phyloP scores from a whole-genome alignment of 2,329 filamentous ascomycete genomes.

The Escovopsis weberi region DNA sequence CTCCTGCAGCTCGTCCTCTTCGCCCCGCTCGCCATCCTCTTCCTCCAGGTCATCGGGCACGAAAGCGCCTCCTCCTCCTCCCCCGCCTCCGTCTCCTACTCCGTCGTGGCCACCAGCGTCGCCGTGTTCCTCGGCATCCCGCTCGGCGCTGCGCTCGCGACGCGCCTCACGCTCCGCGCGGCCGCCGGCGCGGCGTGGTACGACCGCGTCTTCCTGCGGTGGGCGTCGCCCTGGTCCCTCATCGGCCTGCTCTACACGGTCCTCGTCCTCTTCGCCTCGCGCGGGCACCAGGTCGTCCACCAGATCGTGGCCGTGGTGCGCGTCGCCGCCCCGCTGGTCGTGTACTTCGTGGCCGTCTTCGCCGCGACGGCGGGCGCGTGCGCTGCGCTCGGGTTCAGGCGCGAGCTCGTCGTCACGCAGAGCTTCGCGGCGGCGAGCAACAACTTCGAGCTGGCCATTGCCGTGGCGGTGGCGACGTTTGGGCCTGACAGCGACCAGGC shows the following conservation, averaged over 20 bases:
- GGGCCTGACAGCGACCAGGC: constrained; percentile 67
- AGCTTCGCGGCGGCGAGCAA: constrained; percentile 86
- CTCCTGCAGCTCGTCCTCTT: constrained; percentile 61
- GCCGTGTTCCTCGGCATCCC: constrained; percentile 78
- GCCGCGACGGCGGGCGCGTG: constrained; percentile 48
- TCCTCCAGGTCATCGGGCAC: constrained; percentile 53
- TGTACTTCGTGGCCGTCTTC: constrained; percentile 72
- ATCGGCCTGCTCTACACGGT: constrained; percentile 81
- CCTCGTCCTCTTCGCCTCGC: constrained; percentile 69
- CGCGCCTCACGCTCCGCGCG: constrained; percentile 46
- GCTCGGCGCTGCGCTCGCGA: constrained; percentile 63
- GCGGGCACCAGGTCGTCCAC: constrained; percentile 61
- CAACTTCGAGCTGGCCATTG: constrained; percentile 86
- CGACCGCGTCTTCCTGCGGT: constrained; percentile 53
- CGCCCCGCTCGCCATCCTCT: constrained; percentile 53
- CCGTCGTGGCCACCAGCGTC: constrained; percentile 61
- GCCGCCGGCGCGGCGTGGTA: constrained; percentile 47
- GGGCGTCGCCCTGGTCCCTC: constrained; percentile 58
- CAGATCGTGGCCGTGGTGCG: constrained; percentile 74
- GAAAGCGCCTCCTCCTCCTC: constrained; percentile 13
- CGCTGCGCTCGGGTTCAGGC: constrained; percentile 56
- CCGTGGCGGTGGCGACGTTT: constrained; percentile 70
- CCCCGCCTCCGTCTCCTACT: constrained; percentile 35
- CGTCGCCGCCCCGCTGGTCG: constrained; percentile 64
- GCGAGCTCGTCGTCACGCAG: constrained; percentile 57